Conservation (phyloP, 1,139 yeast species). For the Candida tropicalis region DNA sequence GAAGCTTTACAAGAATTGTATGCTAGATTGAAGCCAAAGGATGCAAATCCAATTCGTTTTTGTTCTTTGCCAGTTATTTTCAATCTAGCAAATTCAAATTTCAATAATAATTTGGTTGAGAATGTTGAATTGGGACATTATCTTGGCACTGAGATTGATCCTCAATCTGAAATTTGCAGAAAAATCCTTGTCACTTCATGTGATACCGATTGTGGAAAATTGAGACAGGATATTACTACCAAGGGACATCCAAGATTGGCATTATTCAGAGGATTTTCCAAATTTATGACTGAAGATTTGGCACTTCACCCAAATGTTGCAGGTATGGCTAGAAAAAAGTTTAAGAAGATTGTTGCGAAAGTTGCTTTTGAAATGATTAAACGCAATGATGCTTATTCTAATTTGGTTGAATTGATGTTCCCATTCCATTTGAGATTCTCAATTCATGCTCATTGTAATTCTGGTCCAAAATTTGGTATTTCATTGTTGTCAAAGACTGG, state of each 20-base stretch:
- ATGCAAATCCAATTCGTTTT: slow-evolving; percentile 29
- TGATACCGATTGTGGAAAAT: slow-evolving; percentile 42
- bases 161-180: slow-evolving; percentile 39
- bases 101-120: slow-evolving; percentile 22
- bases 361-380: slow-evolving; percentile 68
- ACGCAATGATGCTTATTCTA: slow-evolving; percentile 65
- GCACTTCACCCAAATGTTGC: slow-evolving; percentile 40
- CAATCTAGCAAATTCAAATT: slow-evolving; percentile 22
- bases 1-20: slow-evolving; percentile 45
- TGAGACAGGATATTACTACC: slow-evolving; percentile 37
- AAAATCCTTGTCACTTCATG: slow-evolving; percentile 40
- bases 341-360: slow-evolving; percentile 52
- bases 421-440: slow-evolving; percentile 63
- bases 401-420: slow-evolving; percentile 58
- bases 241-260: slow-evolving; percentile 53
- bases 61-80: slow-evolving; percentile 42
- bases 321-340: slow-evolving; percentile 46
- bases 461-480: slow-evolving; percentile 62
- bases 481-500: slow-evolving; percentile 40
- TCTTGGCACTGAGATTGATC: slow-evolving; percentile 36
- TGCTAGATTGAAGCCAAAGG: slow-evolving; percentile 26
- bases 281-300: slow-evolving; percentile 62
- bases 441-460: slow-evolving; percentile 60
- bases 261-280: slow-evolving; percentile 59
- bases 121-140: slow-evolving; percentile 32